Conservation (phyloP, 345 rosid species). For the Cardamine chenopodiifolia region DNA sequence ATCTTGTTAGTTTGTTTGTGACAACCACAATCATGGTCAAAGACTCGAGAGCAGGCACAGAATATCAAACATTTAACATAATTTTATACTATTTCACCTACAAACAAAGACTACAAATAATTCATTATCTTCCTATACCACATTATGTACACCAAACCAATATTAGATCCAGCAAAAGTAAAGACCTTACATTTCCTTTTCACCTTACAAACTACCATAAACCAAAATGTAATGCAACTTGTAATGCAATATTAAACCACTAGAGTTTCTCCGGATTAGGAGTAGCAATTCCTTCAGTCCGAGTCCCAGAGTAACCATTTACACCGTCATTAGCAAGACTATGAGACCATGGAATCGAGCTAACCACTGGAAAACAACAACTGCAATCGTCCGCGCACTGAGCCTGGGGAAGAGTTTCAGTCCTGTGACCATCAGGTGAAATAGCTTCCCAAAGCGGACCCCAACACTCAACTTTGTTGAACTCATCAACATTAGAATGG, state of each 20-base stretch:
- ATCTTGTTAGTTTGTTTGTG: neutral
- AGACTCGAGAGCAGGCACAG: neutral
- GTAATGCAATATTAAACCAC: neutral
- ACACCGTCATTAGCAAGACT: slow-evolving; percentile 20
- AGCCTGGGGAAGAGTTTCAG: slow-evolving; percentile 17
- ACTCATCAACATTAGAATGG: slow-evolving; percentile 80
- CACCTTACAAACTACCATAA: slow-evolving; percentile 16
- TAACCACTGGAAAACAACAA: slow-evolving; percentile 71
- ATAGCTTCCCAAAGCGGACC: slow-evolving; percentile 72
- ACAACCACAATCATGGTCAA: neutral
- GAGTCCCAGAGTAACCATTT: slow-evolving; percentile 16
- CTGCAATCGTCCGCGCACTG: slow-evolving; percentile 49
- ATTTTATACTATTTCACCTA: neutral
- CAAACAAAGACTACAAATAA: slow-evolving; percentile 14
- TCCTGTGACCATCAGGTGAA: slow-evolving; percentile 36
- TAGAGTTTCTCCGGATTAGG: slow-evolving; percentile 42
- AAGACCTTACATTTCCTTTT: slow-evolving; percentile 20
- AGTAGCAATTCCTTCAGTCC: slow-evolving; percentile 13
- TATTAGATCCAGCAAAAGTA: slow-evolving; percentile 22
- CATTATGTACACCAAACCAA: slow-evolving; percentile 28
- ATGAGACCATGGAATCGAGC: slow-evolving; percentile 57
- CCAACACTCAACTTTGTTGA: slow-evolving; percentile 87
- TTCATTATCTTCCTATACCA: slow-evolving; percentile 28
- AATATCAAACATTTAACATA: neutral
- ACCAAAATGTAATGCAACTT: neutral